Evolutionary conservation across 805 yeast species (phyloP).

Genomic region (Kodamaea neixiangensis): DNA sequence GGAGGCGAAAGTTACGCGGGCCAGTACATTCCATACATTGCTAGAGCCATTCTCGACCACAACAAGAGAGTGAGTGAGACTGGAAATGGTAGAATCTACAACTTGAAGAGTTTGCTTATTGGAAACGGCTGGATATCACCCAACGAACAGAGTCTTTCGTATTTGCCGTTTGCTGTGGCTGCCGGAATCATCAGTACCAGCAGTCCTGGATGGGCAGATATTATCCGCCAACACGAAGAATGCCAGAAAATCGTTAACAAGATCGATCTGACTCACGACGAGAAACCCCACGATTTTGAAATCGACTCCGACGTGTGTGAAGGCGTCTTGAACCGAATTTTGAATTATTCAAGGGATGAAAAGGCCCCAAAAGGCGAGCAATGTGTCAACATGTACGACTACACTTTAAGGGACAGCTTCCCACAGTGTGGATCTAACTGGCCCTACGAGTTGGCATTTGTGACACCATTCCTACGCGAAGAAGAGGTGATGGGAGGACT

Average conservation of each 20-base stretch:
- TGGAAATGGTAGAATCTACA: neutral
- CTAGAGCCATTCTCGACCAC: constrained; percentile 55
- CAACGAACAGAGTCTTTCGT: constrained; percentile 76
- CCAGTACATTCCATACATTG: constrained; percentile 90
- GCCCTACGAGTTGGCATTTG: constrained; percentile 66
- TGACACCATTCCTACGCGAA: constrained; percentile 51
- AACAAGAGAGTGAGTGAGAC: constrained; percentile 28
- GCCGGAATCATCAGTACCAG: constrained; percentile 52
- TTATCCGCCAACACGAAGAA: constrained; percentile 53
- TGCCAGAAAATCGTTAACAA: constrained; percentile 58
- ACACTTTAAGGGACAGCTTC: constrained; percentile 63
- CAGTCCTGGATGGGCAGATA: constrained; percentile 39
- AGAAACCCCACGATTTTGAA: constrained; percentile 22
- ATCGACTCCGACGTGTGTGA: constrained; percentile 47
- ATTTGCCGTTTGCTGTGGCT: constrained; percentile 67
- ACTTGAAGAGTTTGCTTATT: constrained; percentile 65
- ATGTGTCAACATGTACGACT: constrained; percentile 86
- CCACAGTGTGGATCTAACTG: constrained; percentile 93
- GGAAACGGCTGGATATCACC: constrained; percentile 98
- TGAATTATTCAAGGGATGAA: constrained; percentile 26
- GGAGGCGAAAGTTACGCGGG: constrained; percentile 99
- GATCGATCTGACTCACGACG: constrained; percentile 20
- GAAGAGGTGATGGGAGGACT: constrained; percentile 50
- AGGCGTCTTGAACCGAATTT: constrained; percentile 37
- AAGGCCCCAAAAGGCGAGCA: constrained; percentile 38